Base-by-base conservation (phyloP, 179 eudicot species). In the Camellia oleifera region DNA sequence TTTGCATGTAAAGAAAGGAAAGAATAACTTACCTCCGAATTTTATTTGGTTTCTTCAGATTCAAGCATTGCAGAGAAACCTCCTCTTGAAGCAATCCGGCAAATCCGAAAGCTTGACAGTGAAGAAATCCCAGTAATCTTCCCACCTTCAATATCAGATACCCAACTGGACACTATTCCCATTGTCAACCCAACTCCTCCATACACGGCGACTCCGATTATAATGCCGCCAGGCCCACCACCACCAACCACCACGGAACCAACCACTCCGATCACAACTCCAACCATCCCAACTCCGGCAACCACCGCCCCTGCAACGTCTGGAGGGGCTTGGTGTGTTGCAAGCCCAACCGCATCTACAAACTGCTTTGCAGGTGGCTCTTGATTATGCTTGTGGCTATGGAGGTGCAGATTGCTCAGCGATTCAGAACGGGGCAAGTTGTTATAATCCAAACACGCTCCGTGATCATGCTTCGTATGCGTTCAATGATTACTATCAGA, bases 351-450 rank as follows among this genome's bases (percentile, higher is more conserved):
- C 78, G 96, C 99, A 58, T 91, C 96, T 6, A n/a, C 82, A 85
- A 53, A 94, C 94, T 66, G 93, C 93, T 70, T 80, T 96, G 78
- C 99, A 96, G 78, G 98, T 94, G 67, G 99, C 96, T 65, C 85
- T 96, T 77, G 99, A 96, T 78, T 96, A 96, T 78, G 98, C 99
- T 7, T 96, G 98, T 82, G 99, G 99, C 50, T 96, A 89, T 84
- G 99, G 98, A 80, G 99, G 98, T 61, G 89, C 99, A 48, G 98
- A 96, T 64, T 96, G 98, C 77, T 92, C 99, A 9, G 88, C 91
- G 8, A 87, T 96, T 81, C 98, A 96, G 79, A 81, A 88, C 42
- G 95, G 93, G 64, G 93, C 87, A 46, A 83, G 87, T 68, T 96
- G 99, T 82, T 90, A 84, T 46, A 86, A 90, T 69, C 99, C 99